Evolutionary conservation across 164 flowering plant species (phyloP), one percentile per base, ranked within the genome.

Genomic region (Umbilicus rupestris): DNA sequence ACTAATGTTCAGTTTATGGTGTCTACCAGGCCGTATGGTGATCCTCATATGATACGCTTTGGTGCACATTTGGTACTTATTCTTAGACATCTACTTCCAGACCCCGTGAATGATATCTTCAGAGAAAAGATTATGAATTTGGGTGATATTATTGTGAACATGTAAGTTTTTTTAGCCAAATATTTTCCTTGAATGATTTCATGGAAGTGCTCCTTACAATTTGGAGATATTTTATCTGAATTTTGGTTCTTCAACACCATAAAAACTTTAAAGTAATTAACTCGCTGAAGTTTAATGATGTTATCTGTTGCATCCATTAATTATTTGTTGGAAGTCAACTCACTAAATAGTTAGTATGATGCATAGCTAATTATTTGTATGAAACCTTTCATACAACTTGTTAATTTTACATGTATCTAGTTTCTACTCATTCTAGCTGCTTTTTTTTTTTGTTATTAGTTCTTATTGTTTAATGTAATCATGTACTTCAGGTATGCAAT

Each of bases 1-100:
- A 76, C 10, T 58, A 26, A 24, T 35, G 37, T 24, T 45, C 19
- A 41, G 15, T 66, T 28, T 22, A 39, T 66, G 65, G 14, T 73
- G 74, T 44, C 29, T 71, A 41, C 50, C 83, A 95, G 99, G 85
- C 94, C 89, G 46, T 87, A 85, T 79, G 96, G 97, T 68, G 97
- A 95, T 78, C 88, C 99, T 59, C 97, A 92, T 66, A 85, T 95
- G 92, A 85, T 92, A 41, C 89, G 97, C 35, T 92, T 95, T 84
- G 94, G 97, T 65, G 97, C 99, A 49, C 99, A 95, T 75, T 66
- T 92, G 65, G 99, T 95, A 55, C 90, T 95, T 78, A 90, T 92
- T 72, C 92, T 95, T 31, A 78, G 99, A 74, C 80, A 76, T 79
- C 74, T 95, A 49, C 84, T 87, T 71, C 85, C 76, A 50, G 96